Evolutionary conservation across 2,329 filamentous ascomycete genomes (phyloP), one percentile per base, ranked within the genome.

Genomic region (Fusarium continuum): DNA sequence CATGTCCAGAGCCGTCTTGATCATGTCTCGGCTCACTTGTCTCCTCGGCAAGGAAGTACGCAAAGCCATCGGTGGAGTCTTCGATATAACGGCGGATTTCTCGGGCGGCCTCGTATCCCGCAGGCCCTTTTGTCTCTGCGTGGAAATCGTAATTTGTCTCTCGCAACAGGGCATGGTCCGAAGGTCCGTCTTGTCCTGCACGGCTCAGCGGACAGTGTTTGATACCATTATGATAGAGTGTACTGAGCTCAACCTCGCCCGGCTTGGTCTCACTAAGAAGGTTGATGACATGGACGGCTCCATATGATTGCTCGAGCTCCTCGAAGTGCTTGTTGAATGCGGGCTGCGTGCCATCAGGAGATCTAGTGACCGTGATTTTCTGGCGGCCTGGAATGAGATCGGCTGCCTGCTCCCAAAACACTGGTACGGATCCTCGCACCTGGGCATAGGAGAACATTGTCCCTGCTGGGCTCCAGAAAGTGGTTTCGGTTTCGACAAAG

Each of bases 401-500:
- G 10, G 93, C 88, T 23, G 90, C 86, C 75, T 98, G 95, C 75
- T 99, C 95, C 95, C 95, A 99, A 75, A 99, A 99, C 4, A 98
- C 84, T 1, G 95, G 95, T 8, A 99, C 92, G 7, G 93, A 97
- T 31, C 95, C 95, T 69, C 95, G 87, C 22, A 96, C 87, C 76
- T 99, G 95, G 3, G 89, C 92, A 75, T 97, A 99, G 0, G 95
- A 98, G 74, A 98, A 98, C 51, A 92, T 87, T 7, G 92, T 79
- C 4, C 87, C 86, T 1, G 87, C 86, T 1, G 91, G 91, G 68
- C 89, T 90, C 90, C 91, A 97, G 72, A 96, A 93, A 34, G 94
- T 88, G 0, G 93, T 96, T 77, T 99, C 95, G 0, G 93, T 95
- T 77, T 99, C 95, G n/a, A 98, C 95, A 76, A 97, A 99, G 76